phyloP scores from a whole-genome alignment of 1,284 basidiomycete species.

The Coniferiporia weirii region DNA sequence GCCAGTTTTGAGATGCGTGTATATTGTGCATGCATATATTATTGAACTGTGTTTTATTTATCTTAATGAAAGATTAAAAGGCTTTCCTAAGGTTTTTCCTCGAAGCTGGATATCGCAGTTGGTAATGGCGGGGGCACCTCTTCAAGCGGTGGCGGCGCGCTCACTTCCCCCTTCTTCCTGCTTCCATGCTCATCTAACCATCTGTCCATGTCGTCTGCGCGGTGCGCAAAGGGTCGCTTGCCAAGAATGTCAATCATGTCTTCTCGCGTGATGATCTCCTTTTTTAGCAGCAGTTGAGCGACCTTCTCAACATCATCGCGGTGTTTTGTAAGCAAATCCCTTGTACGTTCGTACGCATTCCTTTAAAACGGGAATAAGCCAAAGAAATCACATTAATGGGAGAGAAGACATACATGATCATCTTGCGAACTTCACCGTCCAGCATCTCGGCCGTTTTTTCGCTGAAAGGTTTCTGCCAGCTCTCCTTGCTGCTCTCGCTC shows the following conservation, averaged over 20 bases:
- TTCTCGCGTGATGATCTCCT: constrained; percentile 93
- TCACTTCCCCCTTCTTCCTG: constrained; percentile 31
- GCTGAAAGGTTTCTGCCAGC: constrained; percentile 96
- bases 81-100: constrained; percentile 3
- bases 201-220: constrained; percentile 88
- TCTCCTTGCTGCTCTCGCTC: constrained; percentile 75
- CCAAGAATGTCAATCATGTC: constrained; percentile 87
- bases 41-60: background rate
- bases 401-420: constrained; percentile 66
- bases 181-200: constrained; percentile 77
- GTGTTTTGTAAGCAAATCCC: constrained; percentile 77
- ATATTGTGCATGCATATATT: background rate
- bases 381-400: background rate
- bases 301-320: constrained; percentile 92
- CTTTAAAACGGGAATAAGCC: constrained; percentile 30
- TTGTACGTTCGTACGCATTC: constrained; percentile 82
- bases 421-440: constrained; percentile 89
- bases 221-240: constrained; percentile 74
- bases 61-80: background rate
- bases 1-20: background rate
- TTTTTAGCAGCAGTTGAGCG: constrained; percentile 83
- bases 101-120: constrained; percentile 7
- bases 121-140: constrained; percentile 8
- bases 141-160: constrained; percentile 17
- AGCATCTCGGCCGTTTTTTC: constrained; percentile 96